Evolutionary conservation across 2,329 filamentous ascomycete species (phyloP).

Genomic region (Epicoccum sorghinum): DNA sequence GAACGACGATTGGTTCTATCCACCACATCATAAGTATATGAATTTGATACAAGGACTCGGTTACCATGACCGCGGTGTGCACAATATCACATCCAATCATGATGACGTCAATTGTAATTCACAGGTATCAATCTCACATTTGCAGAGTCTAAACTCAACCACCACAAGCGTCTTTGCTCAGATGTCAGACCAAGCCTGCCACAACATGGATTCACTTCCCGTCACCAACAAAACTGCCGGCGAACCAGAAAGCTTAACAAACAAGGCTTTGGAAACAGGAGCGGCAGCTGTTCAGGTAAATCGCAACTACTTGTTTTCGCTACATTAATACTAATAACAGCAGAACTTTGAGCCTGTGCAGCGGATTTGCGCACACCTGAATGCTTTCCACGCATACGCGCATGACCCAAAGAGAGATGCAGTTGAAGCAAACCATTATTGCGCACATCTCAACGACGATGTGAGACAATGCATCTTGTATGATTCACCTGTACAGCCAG

Average conservation of each 20-base stretch:
- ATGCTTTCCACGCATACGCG: constrained; percentile 87
- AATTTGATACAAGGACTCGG: too few species aligned
- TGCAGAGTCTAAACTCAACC: not conserved
- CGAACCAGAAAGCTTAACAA: constrained; percentile 59
- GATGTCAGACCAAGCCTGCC: constrained; percentile 9
- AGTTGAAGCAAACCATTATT: constrained; percentile 86
- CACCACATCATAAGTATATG: too few species aligned
- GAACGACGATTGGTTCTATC: too few species aligned
- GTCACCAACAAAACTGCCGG: constrained; percentile 55
- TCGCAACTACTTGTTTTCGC: not conserved
- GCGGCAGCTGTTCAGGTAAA: constrained; percentile 63
- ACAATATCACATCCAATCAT: constrained; percentile 4
- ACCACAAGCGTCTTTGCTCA: not conserved
- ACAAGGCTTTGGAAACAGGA: constrained; percentile 66
- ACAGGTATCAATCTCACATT: not conserved
- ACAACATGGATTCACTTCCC: constrained; percentile 45
- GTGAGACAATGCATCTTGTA: constrained; percentile 87
- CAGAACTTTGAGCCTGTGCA: constrained; percentile 74
- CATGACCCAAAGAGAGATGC: constrained; percentile 66
- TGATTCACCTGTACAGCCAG: constrained; percentile 69
- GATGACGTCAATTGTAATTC: constrained; percentile 17
- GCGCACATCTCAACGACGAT: constrained; percentile 76
- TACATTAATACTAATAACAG: not conserved
- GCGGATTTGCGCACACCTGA: constrained; percentile 80
- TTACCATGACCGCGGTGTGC: not conserved